Conservation (phyloP, 2,329 filamentous ascomycete genomes). For the Cadophora sp. region DNA sequence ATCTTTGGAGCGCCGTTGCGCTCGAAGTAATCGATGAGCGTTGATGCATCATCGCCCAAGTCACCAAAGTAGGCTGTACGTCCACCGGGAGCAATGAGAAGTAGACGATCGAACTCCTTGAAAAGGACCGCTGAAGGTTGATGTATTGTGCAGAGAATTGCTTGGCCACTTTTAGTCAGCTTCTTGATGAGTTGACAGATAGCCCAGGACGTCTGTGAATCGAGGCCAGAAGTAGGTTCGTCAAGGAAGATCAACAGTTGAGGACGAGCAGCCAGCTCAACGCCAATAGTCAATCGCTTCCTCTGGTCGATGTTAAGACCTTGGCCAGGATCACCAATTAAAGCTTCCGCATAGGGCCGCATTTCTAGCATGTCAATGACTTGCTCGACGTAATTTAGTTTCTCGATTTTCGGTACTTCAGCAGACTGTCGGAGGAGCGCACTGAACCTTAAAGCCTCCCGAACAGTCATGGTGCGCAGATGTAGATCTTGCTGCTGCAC, state of each 20-base stretch:
- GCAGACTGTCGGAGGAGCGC: slow-evolving; percentile 87
- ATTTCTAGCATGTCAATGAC: slow-evolving; percentile 91
- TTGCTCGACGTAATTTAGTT: slow-evolving; percentile 86
- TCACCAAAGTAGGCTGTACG: slow-evolving; percentile 83
- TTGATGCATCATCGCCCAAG: slow-evolving; percentile 72
- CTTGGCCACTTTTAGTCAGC: slow-evolving; percentile 84
- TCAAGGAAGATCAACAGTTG: slow-evolving; percentile 88
- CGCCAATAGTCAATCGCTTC: slow-evolving; percentile 87
- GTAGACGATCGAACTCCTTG: slow-evolving; percentile 82
- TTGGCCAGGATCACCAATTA: slow-evolving; percentile 89
- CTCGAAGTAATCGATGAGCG: slow-evolving; percentile 77
- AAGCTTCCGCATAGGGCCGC: slow-evolving; percentile 86
- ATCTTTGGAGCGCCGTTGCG: slow-evolving; percentile 65
- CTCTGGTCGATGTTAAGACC: slow-evolving; percentile 58
- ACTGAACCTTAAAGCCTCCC: slow-evolving; percentile 86
- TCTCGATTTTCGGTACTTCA: slow-evolving; percentile 73
- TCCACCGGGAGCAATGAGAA: slow-evolving; percentile 80
- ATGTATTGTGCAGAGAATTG: slow-evolving; percentile 93
- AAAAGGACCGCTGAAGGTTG: slow-evolving; percentile 94
- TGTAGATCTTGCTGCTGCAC: slow-evolving; percentile 95
- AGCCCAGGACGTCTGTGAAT: slow-evolving; percentile 91
- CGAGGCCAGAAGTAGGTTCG: slow-evolving; percentile 93
- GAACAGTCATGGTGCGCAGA: slow-evolving; percentile 81
- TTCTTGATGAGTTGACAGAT: slow-evolving; percentile 88
- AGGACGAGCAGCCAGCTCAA: slow-evolving; percentile 91